Evolutionary conservation across 2,329 filamentous ascomycete genomes (phyloP), one percentile per base, ranked within the genome.

Genomic region (Mycogone perniciosa): DNA sequence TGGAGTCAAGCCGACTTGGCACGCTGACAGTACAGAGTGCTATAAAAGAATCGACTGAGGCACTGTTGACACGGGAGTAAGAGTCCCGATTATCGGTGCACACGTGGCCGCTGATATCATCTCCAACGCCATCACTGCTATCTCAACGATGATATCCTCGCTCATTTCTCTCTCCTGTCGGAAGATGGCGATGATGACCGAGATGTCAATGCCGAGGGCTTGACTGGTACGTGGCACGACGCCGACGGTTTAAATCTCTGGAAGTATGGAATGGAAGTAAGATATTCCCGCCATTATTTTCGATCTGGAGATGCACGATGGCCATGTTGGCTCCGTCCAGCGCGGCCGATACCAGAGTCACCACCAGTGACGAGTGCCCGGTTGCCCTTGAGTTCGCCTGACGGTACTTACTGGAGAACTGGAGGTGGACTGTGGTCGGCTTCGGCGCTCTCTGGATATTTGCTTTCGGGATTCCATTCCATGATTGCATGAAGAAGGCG

Each of bases 21-120:
- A 75, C 77, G 1, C 79, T 78, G 50, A 76, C 20, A 20, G 20
- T 3, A 20, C n/a, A n/a, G n/a, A n/a, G n/a, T n/a, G n/a, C 20
- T 20, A 20, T 70, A 63, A 80, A 81, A 1, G 75, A 72, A n/a
- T 75, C 73, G 0, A 76, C 70, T 0, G 76, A 80, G 1, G 76
- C 73, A 1, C 73, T 74, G 63, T 82, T 82, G 64, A 46, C 33
- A 20, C 35, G 29, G 31, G 35, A 46, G 20, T 35, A 46, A 8
- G 44, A 46, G 33, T 46, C 31, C 20, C 20, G 20, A 20, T 20
- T 20, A 3, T 20, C 20, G 20, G 20, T 20, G 20, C 20, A 20
- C 20, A 20, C 20, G 20, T 20, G 20, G 20, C 20, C 20, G 20
- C 20, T 20, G 20, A 20, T 20, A 41, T n/a, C 10, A 41, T 41